phyloP scores from a whole-genome alignment of 805 yeast species.

The Candida mattraensis region DNA sequence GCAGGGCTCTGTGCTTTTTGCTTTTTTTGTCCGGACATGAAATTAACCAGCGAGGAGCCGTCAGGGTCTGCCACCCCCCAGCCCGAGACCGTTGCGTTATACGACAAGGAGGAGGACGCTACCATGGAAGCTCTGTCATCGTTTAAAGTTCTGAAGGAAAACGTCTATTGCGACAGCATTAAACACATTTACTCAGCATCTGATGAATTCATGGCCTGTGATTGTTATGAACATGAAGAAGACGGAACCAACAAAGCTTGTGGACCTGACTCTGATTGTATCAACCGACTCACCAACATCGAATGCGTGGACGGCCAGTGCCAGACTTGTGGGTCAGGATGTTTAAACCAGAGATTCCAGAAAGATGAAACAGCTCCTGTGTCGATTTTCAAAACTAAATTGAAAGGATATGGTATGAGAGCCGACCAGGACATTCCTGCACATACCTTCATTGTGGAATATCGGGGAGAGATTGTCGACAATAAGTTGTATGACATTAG shows the following conservation, averaged over 20 bases:
- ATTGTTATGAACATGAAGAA: slow-evolving; percentile 60
- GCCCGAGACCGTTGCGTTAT: slow-evolving; percentile 27
- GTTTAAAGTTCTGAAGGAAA: slow-evolving; percentile 55
- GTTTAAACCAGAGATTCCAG: slow-evolving; percentile 90
- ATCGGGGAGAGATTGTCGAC: slow-evolving; percentile 91
- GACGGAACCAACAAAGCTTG: slow-evolving; percentile 63
- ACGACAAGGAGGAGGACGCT: slow-evolving; percentile 47
- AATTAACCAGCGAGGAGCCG: too few species aligned
- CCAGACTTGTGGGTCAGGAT: slow-evolving; percentile 66
- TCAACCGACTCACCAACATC: slow-evolving; percentile 86
- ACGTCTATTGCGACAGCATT: slow-evolving; percentile 59
- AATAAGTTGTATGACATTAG: slow-evolving; percentile 72
- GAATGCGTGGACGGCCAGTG: slow-evolving; percentile 79
- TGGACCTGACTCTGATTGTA: slow-evolving; percentile 83
- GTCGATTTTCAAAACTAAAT: slow-evolving; percentile 79
- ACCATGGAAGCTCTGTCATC: slow-evolving; percentile 67
- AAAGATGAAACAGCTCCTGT: slow-evolving; percentile 67
- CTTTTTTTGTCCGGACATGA: too few species aligned
- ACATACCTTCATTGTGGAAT: slow-evolving; percentile 82
- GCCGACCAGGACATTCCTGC: slow-evolving; percentile 59
- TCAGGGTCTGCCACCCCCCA: slow-evolving; percentile 23
- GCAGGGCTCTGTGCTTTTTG: too few species aligned
- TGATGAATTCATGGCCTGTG: slow-evolving; percentile 87
- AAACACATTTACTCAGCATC: slow-evolving; percentile 66
- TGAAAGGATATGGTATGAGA: slow-evolving; percentile 88